Conservation (phyloP, 2,329 filamentous ascomycete genomes). For the Aspergillus costaricaensis region DNA sequence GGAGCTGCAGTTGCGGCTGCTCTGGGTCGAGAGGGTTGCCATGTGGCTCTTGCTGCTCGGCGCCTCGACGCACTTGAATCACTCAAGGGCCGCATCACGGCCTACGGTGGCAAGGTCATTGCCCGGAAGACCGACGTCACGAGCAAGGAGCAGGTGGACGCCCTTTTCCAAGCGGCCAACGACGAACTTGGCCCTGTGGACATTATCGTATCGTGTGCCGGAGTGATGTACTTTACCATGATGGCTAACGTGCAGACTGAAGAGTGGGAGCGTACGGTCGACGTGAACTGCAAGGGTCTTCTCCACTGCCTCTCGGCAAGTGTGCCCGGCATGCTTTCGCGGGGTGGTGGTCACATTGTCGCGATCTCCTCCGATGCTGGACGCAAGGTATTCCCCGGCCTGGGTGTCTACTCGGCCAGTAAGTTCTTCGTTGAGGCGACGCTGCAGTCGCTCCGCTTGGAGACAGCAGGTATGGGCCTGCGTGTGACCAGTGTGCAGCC, state of each 20-base stretch:
- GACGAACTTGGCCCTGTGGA: slow-evolving; percentile 71
- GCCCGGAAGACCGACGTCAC: slow-evolving; percentile 73
- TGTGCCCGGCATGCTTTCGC: slow-evolving; percentile 70
- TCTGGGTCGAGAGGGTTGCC: slow-evolving; percentile 69
- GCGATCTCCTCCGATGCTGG: slow-evolving; percentile 82
- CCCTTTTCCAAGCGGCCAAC: slow-evolving; percentile 61
- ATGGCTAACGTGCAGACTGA: slow-evolving; percentile 74
- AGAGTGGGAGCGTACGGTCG: slow-evolving; percentile 79
- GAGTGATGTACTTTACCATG: slow-evolving; percentile 88
- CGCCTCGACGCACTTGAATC: slow-evolving; percentile 68
- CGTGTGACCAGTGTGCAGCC: slow-evolving; percentile 75
- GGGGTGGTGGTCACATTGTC: slow-evolving; percentile 71
- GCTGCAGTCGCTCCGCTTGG: slow-evolving; percentile 71
- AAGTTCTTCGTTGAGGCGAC: slow-evolving; percentile 87
- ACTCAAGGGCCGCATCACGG: slow-evolving; percentile 62
- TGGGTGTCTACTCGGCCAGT: slow-evolving; percentile 79
- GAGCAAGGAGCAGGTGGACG: slow-evolving; percentile 64
- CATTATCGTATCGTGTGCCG: slow-evolving; percentile 76
- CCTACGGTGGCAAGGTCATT: slow-evolving; percentile 65
- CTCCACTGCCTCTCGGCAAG: slow-evolving; percentile 70
- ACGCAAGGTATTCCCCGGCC: slow-evolving; percentile 76
- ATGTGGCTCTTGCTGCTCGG: slow-evolving; percentile 71
- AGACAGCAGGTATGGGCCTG: slow-evolving; percentile 73
- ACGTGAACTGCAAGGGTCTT: slow-evolving; percentile 84
- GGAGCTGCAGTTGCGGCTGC: slow-evolving; percentile 72